Evolutionary conservation across 2,329 filamentous ascomycete genomes (phyloP), one percentile per base, ranked within the genome.

Genomic region (Colletotrichum euphorbiae): DNA sequence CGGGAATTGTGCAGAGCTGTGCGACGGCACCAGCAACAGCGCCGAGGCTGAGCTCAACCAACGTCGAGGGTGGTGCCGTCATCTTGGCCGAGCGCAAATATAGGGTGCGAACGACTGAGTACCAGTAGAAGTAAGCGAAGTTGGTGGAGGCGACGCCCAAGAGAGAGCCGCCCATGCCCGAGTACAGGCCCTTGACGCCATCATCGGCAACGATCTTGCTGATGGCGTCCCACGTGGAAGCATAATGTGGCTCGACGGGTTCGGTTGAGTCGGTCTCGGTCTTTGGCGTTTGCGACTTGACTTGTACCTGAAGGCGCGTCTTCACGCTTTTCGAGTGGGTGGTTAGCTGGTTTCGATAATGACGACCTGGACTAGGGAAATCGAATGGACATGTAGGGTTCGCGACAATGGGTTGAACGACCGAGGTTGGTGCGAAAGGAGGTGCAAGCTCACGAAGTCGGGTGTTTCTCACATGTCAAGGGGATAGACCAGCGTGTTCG

Each of bases 121-220:
- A 98, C 94, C 95, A 98, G 83, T 99, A 99, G 79, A 99, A 99
- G 82, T 99, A 99, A 75, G 96, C 96, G 78, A 99, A 99, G 80
- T 99, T 99, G 59, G 95, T 98, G 28, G 94, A 98, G 1, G 94
- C 95, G 40, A 99, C 96, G 61, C 96, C 96, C 58, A 98, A 82
- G 17, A 99, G 84, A 4, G 94, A 90, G 57, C 95, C 94, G 69
- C 89, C 86, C 78, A 99, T 94, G 69, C 96, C 96, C 59, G 92
- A 89, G 76, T 99, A 99, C 7, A 99, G 87, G 6, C 96, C 96
- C 52, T 83, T 75, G 8, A 96, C 64, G 36, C 96, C 96, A 73
- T 99, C 96, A 60, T 88, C 89, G 64, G 90, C 87, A 40, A 92
- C 80, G 72, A 99, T 98, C 77, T 93, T 94, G 69, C 85, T 86